A percentile compares a stretch with the other conserved stretches of the same genome.
Conservation (phyloP, 768 basidiomycete genomes). For the Termitomyces sp. region DNA sequence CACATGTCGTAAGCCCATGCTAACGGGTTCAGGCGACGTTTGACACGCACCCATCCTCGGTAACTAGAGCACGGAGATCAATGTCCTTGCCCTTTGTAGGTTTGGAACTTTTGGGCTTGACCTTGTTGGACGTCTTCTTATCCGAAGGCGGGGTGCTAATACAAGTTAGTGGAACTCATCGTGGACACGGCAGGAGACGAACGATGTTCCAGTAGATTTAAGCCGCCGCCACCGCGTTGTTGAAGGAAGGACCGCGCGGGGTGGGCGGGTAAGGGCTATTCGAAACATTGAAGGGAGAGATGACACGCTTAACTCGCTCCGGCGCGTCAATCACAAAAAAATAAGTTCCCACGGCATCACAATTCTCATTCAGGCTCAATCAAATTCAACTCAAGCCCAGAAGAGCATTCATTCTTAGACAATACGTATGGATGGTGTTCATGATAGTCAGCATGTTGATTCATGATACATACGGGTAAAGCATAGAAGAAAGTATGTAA, state of each 20-base stretch:
- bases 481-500: slow-evolving; percentile 10
- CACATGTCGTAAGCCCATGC: not conserved
- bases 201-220: slow-evolving; percentile 4
- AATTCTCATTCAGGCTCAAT: not conserved
- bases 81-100: not conserved
- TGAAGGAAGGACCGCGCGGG: slow-evolving; percentile 9
- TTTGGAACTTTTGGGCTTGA: not conserved
- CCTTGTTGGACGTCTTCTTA: not conserved
- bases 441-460: slow-evolving; percentile 12
- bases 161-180: not conserved
- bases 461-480: slow-evolving; percentile 13
- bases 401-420: not conserved
- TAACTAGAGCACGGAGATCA: not conserved
- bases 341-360: slow-evolving; percentile 8
- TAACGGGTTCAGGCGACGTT: not conserved
- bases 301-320: not conserved
- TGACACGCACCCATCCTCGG: slow-evolving; percentile 5
- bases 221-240: slow-evolving; percentile 12
- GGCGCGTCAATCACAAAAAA: slow-evolving; percentile 9
- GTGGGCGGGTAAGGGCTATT: slow-evolving; percentile 11
- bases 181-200: not conserved
- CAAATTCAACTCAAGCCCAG: not conserved
- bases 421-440: not conserved
- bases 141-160: not conserved
- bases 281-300: slow-evolving; percentile 10